Conservation (phyloP, 129 eudicot genomes). For the Flaveria sonorensis region DNA sequence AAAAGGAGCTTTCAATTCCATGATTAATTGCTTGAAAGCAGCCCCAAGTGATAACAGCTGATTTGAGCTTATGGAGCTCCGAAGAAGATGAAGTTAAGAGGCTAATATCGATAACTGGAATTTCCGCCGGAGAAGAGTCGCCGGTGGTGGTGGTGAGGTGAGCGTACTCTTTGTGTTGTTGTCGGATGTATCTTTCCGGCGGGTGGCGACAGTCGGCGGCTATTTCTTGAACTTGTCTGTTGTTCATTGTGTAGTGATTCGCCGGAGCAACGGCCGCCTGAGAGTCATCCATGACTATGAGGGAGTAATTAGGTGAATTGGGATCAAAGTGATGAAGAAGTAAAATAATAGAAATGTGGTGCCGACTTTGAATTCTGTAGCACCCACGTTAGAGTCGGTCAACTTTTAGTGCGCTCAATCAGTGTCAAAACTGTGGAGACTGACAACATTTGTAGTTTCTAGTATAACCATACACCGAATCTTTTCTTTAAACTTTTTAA, state of each 20-base stretch:
- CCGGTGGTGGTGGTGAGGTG: neutral
- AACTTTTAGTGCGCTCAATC: neutral
- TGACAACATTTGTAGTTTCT: too few species aligned
- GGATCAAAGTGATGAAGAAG: neutral
- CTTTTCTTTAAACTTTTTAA: too few species aligned
- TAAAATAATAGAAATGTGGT: neutral
- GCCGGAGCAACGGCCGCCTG: neutral
- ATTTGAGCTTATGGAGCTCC: slow-evolving; percentile 48
- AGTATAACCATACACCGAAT: too few species aligned
- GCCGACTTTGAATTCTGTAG: too few species aligned
- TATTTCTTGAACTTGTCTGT: slow-evolving; percentile 36
- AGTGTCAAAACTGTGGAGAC: too few species aligned
- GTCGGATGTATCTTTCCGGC: slow-evolving; percentile 33
- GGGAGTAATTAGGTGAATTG: too few species aligned
- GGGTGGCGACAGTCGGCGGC: slow-evolving; percentile 11
- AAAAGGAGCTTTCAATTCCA: slow-evolving; percentile 45
- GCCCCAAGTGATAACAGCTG: slow-evolving; percentile 59
- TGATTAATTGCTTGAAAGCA: slow-evolving; percentile 71
- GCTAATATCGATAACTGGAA: slow-evolving; percentile 37
- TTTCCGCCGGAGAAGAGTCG: neutral
- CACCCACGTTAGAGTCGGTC: too few species aligned
- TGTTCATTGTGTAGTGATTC: slow-evolving; percentile 9
- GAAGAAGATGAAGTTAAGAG: slow-evolving; percentile 31
- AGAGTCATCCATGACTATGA: neutral
- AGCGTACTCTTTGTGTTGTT: slow-evolving; percentile 26